A percentile compares a stretch with the other conserved stretches of the same genome.
Evolutionary conservation across 2,329 filamentous ascomycete genomes (phyloP).

Genomic region (Microsporum audouinii): DNA sequence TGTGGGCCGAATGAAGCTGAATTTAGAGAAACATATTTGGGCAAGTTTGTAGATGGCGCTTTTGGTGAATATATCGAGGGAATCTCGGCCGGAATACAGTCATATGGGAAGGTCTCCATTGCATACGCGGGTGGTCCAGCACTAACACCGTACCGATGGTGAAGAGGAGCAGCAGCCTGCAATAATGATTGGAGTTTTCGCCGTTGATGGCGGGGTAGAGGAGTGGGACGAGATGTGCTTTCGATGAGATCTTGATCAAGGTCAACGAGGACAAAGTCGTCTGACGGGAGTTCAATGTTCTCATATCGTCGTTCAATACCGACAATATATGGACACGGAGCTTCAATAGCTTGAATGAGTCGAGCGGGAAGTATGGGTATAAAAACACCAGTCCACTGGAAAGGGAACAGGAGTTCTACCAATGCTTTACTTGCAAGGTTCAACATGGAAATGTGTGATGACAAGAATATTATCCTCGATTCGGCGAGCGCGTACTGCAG

Average conservation of each 20-base stretch:
- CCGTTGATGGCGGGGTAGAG: slow-evolving; percentile 76
- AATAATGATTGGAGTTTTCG: slow-evolving; percentile 80
- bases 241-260: slow-evolving; percentile 85
- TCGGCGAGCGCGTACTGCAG: slow-evolving; percentile 68
- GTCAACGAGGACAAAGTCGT: slow-evolving; percentile 92
- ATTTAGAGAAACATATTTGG: slow-evolving; percentile 79
- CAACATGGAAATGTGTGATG: slow-evolving; percentile 91
- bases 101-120: slow-evolving; percentile 81
- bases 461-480: slow-evolving; percentile 89
- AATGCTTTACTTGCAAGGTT: slow-evolving; percentile 86
- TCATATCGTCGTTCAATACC: slow-evolving; percentile 82
- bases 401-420: slow-evolving; percentile 70
- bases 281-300: slow-evolving; percentile 59
- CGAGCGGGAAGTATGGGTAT: slow-evolving; percentile 84
- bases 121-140: slow-evolving; percentile 87
- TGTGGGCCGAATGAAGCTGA: slow-evolving; percentile 71
- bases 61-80: slow-evolving; percentile 64
- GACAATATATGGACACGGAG: slow-evolving; percentile 92
- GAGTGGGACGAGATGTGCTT: slow-evolving; percentile 63
- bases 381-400: slow-evolving; percentile 88
- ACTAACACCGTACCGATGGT: slow-evolving; percentile 75
- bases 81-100: slow-evolving; percentile 81
- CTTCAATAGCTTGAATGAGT: slow-evolving; percentile 79
- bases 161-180: slow-evolving; percentile 81
- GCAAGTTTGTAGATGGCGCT: slow-evolving; percentile 59